A percentile compares a stretch with the other conserved stretches of the same genome.
These are phyloP conservation scores for Aspergillus pseudoglaucus DNA, from an alignment of 2,329 filamentous ascomycete genomes.

Conservation along the genomic window DNA sequence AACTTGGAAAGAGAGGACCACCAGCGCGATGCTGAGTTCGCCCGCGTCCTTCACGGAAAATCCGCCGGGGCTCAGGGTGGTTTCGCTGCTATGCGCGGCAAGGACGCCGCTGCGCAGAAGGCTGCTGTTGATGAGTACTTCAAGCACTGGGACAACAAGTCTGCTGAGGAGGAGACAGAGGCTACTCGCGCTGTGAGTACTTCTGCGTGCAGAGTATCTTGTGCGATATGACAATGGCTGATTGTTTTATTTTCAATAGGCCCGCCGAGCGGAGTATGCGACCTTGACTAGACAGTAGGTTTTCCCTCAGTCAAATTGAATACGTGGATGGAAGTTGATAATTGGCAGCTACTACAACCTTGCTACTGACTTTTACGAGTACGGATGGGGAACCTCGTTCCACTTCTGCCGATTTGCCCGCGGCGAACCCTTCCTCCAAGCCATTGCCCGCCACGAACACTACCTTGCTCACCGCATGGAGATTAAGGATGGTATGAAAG, in stretches of 20 bases:
- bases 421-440: constrained; percentile 81
- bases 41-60: constrained; percentile 75
- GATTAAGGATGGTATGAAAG: constrained; percentile 77
- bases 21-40: constrained; percentile 80
- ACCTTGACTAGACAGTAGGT: constrained; percentile 85
- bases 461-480: constrained; percentile 88
- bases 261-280: constrained; percentile 80
- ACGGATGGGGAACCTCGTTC: constrained; percentile 93
- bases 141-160: constrained; percentile 92
- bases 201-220: not conserved
- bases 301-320: not conserved
- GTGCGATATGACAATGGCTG: constrained; percentile 2
- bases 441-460: constrained; percentile 94
- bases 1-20: constrained; percentile 76
- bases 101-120: constrained; percentile 71
- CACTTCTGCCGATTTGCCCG: constrained; percentile 93
- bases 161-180: constrained; percentile 70
- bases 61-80: constrained; percentile 66
- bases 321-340: not conserved
- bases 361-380: constrained; percentile 93
- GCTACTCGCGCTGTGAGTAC: constrained; percentile 66
- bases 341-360: constrained; percentile 80
- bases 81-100: constrained; percentile 75
- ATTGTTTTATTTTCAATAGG: constrained; percentile 40
- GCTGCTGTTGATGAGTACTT: constrained; percentile 87